Percentiles rank a stretch among this genome's conserved stretches.
Conservation (phyloP, 495 filamentous ascomycete genomes). For the Collariella sp. region DNA sequence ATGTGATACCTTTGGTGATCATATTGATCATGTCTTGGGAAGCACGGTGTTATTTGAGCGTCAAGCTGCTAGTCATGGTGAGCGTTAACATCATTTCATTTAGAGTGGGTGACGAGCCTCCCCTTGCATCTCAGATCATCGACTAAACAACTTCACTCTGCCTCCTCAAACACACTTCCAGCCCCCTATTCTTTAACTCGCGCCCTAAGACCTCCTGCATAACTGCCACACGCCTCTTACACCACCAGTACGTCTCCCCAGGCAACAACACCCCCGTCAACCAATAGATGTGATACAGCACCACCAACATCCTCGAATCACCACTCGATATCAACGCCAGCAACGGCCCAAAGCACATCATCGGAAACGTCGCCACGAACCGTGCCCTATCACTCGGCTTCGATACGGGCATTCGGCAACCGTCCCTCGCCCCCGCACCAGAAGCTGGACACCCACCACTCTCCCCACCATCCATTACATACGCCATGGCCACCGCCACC, state of each 20-base stretch:
- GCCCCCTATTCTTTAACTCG: conserved; percentile 14
- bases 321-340: conserved; percentile 17
- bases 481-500: conserved; percentile 16
- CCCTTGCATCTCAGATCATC: too few species aligned
- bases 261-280: conserved; percentile 13
- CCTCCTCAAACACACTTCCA: conserved; percentile 11
- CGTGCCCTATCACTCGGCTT: conserved; percentile 9
- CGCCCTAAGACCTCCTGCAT: conserved; percentile 14
- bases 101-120: neutral
- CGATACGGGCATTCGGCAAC: neutral
- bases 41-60: conserved; percentile 4
- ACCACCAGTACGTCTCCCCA: conserved; percentile 20
- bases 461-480: neutral
- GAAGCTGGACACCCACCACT: neutral
- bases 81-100: conserved; percentile 13
- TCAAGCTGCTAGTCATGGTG: conserved; percentile 23
- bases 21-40: too few species aligned
- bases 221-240: conserved; percentile 4
- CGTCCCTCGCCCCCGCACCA: neutral
- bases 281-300: conserved; percentile 22
- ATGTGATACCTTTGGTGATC: too few species aligned
- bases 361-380: conserved; percentile 23
- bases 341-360: conserved; percentile 22
- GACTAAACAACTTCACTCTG: neutral
- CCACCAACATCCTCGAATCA: conserved; percentile 19